Evolutionary conservation across 768 basidiomycete species (phyloP), one percentile per base, ranked within the genome.

Genomic region (Leccinum rimulosum): DNA sequence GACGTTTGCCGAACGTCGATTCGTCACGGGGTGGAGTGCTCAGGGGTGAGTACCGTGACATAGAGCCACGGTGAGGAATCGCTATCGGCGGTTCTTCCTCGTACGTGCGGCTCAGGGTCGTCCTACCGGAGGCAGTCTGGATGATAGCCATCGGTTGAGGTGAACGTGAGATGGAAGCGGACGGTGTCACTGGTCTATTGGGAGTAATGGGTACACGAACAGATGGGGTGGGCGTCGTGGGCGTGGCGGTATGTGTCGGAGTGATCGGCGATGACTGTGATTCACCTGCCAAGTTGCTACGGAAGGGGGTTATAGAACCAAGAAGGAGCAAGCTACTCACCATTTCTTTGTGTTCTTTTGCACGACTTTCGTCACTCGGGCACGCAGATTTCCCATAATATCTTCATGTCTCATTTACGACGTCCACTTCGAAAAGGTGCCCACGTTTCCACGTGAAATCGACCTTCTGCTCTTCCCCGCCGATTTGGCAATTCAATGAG

Each of bases 221-320:
- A 47, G 66, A 64, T 40, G 68, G 66, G 25, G 70, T 66, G 17
- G 64, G 68, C 40, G 66, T 61, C 7, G 52, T 64, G 17, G 63
- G 68, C 15, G 62, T 63, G 30, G 55, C 60, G 7, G 76, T 77
- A 4, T 80, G 79, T 6, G 83, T 76, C 14, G 81, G 73, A 6
- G 50, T 47, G 3, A 81, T 80, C 1, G 84, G 85, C 62, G 88
- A 84, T 48, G 51, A 25, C 50, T 71, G 69, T 2, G 87, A 80
- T 68, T 89, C 86, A 62, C 81, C 83, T 7, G 81, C 43, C 60
- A 52, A 77, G 1, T 77, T 81, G 58, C 81, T 84, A 35, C 88
- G 78, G 71, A 93, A 92, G 22, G 6, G 86, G 82, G 66, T 85
- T 89, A 71, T 91, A 87, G 11, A 92, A 72, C 91, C 91, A 92